phyloP scores from a whole-genome alignment of 306 rosid species.

The Trifolium subterraneum region DNA sequence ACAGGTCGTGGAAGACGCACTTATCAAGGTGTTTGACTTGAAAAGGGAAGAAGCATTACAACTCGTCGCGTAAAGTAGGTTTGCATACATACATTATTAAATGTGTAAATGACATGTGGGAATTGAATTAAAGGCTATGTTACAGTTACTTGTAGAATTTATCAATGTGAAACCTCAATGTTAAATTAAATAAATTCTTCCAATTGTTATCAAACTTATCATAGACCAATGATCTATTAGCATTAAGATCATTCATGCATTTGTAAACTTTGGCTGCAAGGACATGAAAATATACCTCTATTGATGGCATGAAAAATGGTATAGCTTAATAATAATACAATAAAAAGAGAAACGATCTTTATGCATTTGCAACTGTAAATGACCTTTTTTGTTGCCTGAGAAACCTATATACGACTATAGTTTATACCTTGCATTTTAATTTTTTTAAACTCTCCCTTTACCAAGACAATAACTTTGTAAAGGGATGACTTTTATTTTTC shows the following conservation, averaged over 20 bases:
- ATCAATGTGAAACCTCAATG: constrained; percentile 29
- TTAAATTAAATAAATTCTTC: constrained; percentile 3
- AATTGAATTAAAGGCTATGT: constrained; percentile 23
- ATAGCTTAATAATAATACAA: too few species aligned
- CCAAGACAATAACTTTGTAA: too few species aligned
- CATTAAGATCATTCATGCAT: not conserved
- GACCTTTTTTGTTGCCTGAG: too few species aligned
- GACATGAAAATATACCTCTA: not conserved
- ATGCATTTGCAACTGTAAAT: constrained; percentile 13
- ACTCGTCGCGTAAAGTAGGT: constrained; percentile 44
- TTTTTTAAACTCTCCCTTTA: too few species aligned
- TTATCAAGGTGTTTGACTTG: constrained; percentile 77
- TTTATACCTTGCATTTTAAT: too few species aligned
- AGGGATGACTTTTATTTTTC: too few species aligned
- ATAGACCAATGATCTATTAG: not conserved
- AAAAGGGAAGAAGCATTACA: constrained; percentile 85
- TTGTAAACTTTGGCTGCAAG: not conserved
- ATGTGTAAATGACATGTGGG: constrained; percentile 39
- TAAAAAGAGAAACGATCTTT: not conserved
- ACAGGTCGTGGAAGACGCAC: constrained; percentile 88
- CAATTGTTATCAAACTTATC: constrained; percentile 11
- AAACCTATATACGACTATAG: too few species aligned
- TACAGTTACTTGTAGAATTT: constrained; percentile 30
- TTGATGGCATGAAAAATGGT: not conserved
- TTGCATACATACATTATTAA: constrained; percentile 32